phyloP scores from a whole-genome alignment of 768 basidiomycete genomes.

The Tulasnella sp. region DNA sequence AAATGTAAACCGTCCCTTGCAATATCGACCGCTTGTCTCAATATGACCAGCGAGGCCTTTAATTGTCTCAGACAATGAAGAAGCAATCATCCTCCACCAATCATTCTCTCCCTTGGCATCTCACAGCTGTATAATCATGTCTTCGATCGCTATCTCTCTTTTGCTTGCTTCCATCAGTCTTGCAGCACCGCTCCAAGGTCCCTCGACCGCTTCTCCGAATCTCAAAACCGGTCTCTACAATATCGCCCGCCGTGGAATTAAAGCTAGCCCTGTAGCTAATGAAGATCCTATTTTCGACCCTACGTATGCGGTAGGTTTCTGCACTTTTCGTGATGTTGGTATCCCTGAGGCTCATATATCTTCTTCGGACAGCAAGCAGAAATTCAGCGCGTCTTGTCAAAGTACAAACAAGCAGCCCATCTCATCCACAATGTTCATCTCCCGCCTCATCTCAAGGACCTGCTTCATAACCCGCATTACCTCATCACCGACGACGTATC shows the following conservation, averaged over 20 bases:
- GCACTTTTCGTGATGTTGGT: background rate
- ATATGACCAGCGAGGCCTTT: background rate
- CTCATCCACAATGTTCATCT: conserved; percentile 3
- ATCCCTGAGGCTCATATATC: no score
- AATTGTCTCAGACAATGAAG: background rate
- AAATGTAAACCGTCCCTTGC: background rate
- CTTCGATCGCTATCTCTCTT: background rate
- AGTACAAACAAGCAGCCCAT: conserved; percentile 17
- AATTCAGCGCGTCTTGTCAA: conserved; percentile 6
- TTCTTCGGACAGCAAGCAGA: background rate
- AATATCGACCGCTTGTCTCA: background rate
- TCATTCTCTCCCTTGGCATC: background rate
- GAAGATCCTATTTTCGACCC: conserved; percentile 20
- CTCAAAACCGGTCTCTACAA: background rate
- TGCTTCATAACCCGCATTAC: background rate
- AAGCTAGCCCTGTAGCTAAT: background rate
- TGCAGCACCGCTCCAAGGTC: background rate
- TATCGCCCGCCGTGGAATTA: conserved; percentile 8
- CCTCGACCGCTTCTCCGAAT: background rate
- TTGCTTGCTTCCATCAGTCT: background rate
- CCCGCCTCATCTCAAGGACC: background rate
- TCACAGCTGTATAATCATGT: background rate
- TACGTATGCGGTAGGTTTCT: conserved; percentile 1
- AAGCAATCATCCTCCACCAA: background rate
- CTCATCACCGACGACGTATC: background rate